A percentile compares a stretch with the other conserved stretches of the same genome.
Evolutionary conservation across 2,329 filamentous ascomycete species (phyloP).

Genomic region (Sarocladium strictum): DNA sequence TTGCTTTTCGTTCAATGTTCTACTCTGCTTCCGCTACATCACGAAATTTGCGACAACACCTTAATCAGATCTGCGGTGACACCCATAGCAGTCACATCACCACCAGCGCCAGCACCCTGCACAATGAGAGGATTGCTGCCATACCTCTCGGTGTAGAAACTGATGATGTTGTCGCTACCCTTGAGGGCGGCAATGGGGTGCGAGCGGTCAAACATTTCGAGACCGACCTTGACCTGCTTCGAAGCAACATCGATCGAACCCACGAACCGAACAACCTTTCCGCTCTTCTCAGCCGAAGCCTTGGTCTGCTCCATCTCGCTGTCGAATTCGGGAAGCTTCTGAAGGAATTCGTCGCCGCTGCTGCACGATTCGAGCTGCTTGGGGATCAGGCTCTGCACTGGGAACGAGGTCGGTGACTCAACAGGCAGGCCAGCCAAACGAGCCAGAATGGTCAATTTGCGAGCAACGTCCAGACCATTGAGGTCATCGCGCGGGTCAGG

Average conservation of each 20-base stretch:
- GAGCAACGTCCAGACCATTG: slow-evolving; percentile 85
- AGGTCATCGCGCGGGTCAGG: slow-evolving; percentile 82
- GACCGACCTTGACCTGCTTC: slow-evolving; percentile 80
- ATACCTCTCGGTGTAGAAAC: slow-evolving; percentile 95
- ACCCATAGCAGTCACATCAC: slow-evolving; percentile 95
- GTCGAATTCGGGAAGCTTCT: slow-evolving; percentile 75
- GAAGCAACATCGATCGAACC: slow-evolving; percentile 84
- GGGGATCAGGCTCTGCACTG: slow-evolving; percentile 89
- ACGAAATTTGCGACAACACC: slow-evolving; percentile 66
- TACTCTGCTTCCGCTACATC: slow-evolving; percentile 17
- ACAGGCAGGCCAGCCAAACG: slow-evolving; percentile 77
- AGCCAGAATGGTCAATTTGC: slow-evolving; percentile 92
- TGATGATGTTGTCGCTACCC: slow-evolving; percentile 98
- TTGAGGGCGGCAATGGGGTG: slow-evolving; percentile 92
- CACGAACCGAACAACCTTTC: slow-evolving; percentile 91
- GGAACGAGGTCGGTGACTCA: slow-evolving; percentile 80
- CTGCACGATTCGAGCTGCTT: slow-evolving; percentile 71
- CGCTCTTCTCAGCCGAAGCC: slow-evolving; percentile 73
- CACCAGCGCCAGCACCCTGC: slow-evolving; percentile 89
- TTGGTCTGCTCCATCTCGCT: slow-evolving; percentile 85
- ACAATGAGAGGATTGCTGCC: slow-evolving; percentile 86
- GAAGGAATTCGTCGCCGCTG: slow-evolving; percentile 81
- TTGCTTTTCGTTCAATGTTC: slow-evolving; percentile 1
- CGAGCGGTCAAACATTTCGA: slow-evolving; percentile 81
- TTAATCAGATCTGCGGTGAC: slow-evolving; percentile 92